Conservation (phyloP, 2,329 filamentous ascomycete species). For the Chaetomium sp. region DNA sequence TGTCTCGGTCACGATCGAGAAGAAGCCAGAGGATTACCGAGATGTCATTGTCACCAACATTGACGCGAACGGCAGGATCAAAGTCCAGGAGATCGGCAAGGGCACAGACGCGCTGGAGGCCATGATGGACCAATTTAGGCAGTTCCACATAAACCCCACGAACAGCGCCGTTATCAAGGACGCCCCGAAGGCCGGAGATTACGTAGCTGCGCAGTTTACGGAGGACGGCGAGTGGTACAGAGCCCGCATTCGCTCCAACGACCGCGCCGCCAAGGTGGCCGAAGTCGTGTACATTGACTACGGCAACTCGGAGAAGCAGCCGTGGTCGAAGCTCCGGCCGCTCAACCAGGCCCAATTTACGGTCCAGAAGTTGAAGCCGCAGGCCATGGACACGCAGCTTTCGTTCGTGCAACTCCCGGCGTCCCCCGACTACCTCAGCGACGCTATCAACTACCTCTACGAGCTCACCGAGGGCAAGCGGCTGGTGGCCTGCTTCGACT, state of each 20-base stretch:
- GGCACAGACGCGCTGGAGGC: constrained; percentile 83
- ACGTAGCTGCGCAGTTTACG: constrained; percentile 87
- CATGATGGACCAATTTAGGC: constrained; percentile 87
- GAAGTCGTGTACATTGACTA: constrained; percentile 96
- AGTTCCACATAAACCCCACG: constrained; percentile 82
- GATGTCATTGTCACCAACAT: constrained; percentile 92
- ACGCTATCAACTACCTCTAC: constrained; percentile 74
- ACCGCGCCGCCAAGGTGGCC: constrained; percentile 82
- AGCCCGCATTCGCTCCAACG: constrained; percentile 85
- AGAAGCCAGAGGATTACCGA: constrained; percentile 80
- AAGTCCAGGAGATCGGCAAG: constrained; percentile 86
- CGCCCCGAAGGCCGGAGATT: constrained; percentile 86
- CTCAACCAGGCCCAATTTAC: constrained; percentile 79
- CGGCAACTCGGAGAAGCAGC: constrained; percentile 86
- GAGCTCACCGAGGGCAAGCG: constrained; percentile 74
- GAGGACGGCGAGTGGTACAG: constrained; percentile 94
- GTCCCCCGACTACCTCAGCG: constrained; percentile 77
- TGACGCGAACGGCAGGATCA: constrained; percentile 77
- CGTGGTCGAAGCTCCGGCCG: constrained; percentile 83
- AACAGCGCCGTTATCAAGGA: constrained; percentile 74
- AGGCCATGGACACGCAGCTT: constrained; percentile 83
- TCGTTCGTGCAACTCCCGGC: constrained; percentile 88
- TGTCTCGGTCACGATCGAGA: constrained; percentile 56
- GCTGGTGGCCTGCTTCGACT: constrained; percentile 90
- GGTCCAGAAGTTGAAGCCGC: constrained; percentile 77